phyloP scores from a whole-genome alignment of 768 basidiomycete genomes.

The Serendipita sp. region DNA sequence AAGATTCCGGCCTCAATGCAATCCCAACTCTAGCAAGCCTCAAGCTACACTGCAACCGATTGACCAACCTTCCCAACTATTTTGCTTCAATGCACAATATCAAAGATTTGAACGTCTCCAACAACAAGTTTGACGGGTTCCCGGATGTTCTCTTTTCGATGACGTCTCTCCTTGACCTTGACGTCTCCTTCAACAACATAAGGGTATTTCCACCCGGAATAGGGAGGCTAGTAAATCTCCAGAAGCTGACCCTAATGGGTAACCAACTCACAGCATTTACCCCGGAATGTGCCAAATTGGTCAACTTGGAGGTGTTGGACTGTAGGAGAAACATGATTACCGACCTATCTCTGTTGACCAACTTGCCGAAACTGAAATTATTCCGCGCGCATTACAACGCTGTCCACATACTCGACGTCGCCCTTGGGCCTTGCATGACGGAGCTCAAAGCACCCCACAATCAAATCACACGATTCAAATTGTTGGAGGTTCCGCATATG shows the following conservation, averaged over 20 bases:
- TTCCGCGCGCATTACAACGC: slow-evolving; percentile 73
- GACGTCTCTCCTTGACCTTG: slow-evolving; percentile 60
- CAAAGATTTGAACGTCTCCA: slow-evolving; percentile 77
- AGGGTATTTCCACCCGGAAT: slow-evolving; percentile 67
- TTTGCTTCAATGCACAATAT: slow-evolving; percentile 61
- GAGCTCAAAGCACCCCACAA: slow-evolving; percentile 70
- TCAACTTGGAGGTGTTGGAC: slow-evolving; percentile 54
- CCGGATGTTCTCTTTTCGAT: slow-evolving; percentile 65
- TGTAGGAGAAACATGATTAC: slow-evolving; percentile 71
- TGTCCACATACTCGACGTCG: slow-evolving; percentile 64
- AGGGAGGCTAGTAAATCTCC: slow-evolving; percentile 48
- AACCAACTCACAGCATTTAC: slow-evolving; percentile 70
- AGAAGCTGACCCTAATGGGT: slow-evolving; percentile 66
- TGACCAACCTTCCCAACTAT: slow-evolving; percentile 73
- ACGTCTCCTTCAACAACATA: slow-evolving; percentile 89
- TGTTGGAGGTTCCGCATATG: slow-evolving; percentile 31
- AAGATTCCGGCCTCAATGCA: slow-evolving; percentile 68
- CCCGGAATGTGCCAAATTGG: slow-evolving; percentile 35
- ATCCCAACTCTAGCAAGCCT: slow-evolving; percentile 54
- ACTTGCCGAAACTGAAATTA: slow-evolving; percentile 48
- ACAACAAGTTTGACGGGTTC: slow-evolving; percentile 75
- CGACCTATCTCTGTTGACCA: slow-evolving; percentile 53
- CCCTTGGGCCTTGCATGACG: slow-evolving; percentile 47
- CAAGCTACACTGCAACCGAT: slow-evolving; percentile 77
- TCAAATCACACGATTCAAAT: slow-evolving; percentile 66